Percentiles rank a stretch among this genome's conserved stretches.
These are phyloP conservation scores for Fraxinus paxiana DNA, from an alignment of 305 asterid species.

Conservation along the genomic window DNA sequence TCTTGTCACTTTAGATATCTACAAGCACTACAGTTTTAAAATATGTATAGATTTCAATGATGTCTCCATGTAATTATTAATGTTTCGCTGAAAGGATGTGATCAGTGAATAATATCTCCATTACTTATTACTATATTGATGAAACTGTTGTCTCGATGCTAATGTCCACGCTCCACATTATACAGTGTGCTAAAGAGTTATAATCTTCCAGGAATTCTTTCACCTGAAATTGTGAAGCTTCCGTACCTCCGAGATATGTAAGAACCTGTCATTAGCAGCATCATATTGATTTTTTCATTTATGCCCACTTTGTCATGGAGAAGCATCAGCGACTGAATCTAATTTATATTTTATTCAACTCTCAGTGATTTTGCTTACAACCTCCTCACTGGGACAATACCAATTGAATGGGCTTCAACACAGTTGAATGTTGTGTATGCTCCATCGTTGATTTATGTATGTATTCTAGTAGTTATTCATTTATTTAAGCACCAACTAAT, in stretches of 20 bases:
- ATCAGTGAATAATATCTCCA: neutral
- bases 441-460: conserved; percentile 9
- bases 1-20: neutral
- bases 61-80: neutral
- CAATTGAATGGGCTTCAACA: conserved; percentile 69
- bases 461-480: conserved; percentile 5
- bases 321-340: conserved; percentile 12
- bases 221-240: conserved; percentile 53
- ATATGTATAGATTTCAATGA: neutral
- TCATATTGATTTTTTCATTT: conserved; percentile 8
- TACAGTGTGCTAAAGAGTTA: conserved; percentile 69
- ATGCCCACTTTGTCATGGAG: neutral
- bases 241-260: conserved; percentile 65
- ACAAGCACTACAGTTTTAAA: neutral
- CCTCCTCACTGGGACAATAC: conserved; percentile 72
- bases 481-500: conserved; percentile 18
- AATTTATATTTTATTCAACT: conserved; percentile 6
- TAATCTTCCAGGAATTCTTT: conserved; percentile 78
- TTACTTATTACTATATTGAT: neutral
- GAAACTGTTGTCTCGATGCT: neutral
- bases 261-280: conserved; percentile 25
- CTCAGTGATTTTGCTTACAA: conserved; percentile 86
- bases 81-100: neutral
- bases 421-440: conserved; percentile 59
- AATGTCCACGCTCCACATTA: conserved; percentile 3